Conservation (phyloP, 2,329 filamentous ascomycete genomes). For the Fusarium dimerum region DNA sequence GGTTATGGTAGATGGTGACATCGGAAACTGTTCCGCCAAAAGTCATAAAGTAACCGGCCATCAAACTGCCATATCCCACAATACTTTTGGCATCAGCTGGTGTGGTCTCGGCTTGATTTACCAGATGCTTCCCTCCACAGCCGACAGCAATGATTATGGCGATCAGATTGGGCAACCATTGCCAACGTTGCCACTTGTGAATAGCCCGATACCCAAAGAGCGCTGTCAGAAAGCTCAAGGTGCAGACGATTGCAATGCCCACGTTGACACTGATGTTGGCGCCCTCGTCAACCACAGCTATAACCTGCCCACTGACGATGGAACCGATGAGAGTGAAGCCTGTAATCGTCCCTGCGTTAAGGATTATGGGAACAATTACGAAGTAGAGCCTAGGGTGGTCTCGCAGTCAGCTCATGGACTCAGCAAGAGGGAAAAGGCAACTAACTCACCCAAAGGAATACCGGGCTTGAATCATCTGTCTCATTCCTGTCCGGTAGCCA, state of each 20-base stretch:
- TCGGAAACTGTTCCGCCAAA: slow-evolving; percentile 59
- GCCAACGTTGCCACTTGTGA: slow-evolving; percentile 57
- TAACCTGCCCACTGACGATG: slow-evolving; percentile 56
- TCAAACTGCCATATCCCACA: slow-evolving; percentile 47
- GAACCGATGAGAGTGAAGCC: slow-evolving; percentile 59
- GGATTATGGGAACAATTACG: slow-evolving; percentile 50
- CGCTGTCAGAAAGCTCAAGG: slow-evolving; percentile 54
- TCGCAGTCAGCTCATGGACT: slow-evolving; percentile 5
- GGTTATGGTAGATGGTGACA: slow-evolving; percentile 55
- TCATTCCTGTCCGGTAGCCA: slow-evolving; percentile 57
- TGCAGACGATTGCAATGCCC: slow-evolving; percentile 56
- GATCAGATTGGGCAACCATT: slow-evolving; percentile 57
- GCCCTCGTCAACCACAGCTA: slow-evolving; percentile 47
- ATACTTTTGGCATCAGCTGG: slow-evolving; percentile 40
- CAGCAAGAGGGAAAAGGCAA: background rate
- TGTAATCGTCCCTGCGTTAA: slow-evolving; percentile 59
- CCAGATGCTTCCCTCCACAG: slow-evolving; percentile 52
- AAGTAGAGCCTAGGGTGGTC: slow-evolving; percentile 43
- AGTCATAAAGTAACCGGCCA: slow-evolving; percentile 55
- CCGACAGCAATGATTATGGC: slow-evolving; percentile 54
- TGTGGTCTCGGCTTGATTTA: slow-evolving; percentile 43
- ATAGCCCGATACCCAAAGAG: slow-evolving; percentile 56
- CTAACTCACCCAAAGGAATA: slow-evolving; percentile 55
- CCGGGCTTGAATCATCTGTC: slow-evolving; percentile 62
- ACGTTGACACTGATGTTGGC: slow-evolving; percentile 50